Conservation (phyloP, 805 yeast genomes). For the Metschnikowia picachoensis region DNA sequence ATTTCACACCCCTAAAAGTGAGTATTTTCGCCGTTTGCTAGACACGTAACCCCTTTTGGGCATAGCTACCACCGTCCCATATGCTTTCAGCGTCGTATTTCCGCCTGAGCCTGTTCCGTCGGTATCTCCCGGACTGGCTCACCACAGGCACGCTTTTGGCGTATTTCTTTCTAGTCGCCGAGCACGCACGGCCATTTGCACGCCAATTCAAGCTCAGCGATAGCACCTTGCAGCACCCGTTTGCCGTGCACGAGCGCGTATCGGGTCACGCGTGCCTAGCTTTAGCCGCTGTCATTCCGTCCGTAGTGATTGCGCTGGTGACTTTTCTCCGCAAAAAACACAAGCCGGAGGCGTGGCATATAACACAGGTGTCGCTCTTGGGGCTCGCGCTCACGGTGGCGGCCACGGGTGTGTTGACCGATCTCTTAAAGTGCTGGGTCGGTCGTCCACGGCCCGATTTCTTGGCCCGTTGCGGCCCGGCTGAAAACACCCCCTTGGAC, state of each 20-base stretch:
- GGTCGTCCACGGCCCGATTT: conserved; percentile 22
- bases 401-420: conserved; percentile 33
- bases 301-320: conserved; percentile 17
- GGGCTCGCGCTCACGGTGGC: conserved; percentile 28
- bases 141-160: conserved; percentile 20
- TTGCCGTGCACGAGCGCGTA: conserved; percentile 30
- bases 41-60: not conserved
- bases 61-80: not conserved
- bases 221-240: conserved; percentile 34
- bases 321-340: conserved; percentile 5
- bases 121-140: conserved; percentile 31
- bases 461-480: conserved; percentile 16
- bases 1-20: not conserved
- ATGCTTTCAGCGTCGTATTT: conserved; percentile 16
- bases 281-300: conserved; percentile 26
- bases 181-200: conserved; percentile 30
- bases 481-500: conserved; percentile 11
- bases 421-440: conserved; percentile 34
- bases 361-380: conserved; percentile 28
- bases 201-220: conserved; percentile 34
- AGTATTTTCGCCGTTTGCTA: not conserved
- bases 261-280: conserved; percentile 24
- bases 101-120: conserved; percentile 19
- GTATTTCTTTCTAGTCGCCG: conserved; percentile 30
- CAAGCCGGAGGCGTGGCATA: conserved; percentile 19